Base-by-base conservation (phyloP, 305 asterid genomes). In the Petunia hybrid region DNA sequence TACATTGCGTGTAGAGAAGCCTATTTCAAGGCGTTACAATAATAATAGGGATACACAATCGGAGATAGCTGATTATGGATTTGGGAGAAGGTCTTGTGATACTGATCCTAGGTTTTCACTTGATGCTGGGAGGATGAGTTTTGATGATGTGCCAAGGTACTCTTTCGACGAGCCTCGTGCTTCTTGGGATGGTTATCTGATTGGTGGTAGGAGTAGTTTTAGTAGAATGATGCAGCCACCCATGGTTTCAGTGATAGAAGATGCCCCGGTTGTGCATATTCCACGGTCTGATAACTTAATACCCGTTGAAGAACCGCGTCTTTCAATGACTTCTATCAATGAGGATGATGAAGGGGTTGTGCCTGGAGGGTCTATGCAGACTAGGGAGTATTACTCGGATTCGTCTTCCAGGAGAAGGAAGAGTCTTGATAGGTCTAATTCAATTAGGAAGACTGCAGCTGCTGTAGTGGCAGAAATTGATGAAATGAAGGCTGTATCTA, bases 101-200 rank as follows among this genome's bases (percentile, higher is more conserved):
- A 90, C 86, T 3, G 99, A 96, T 85, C 98, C 99, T 0, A 83
- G 98, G 77, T 93, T 94, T 60, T 96, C 99, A 1, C 97, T 96
- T 9, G 99, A 96, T 81, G 97, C 94, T 6, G 94, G 89, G 1
- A 84, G 99, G 80, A 92, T 96, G 76, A 91, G 98, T 86, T 91
- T 92, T 31, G 98, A 96, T 69, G 98, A 90, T 89, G 31, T 22
- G 31, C 90, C 97, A 1, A 81, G 99, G 76, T 94, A 93, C 56
- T 96, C 99, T 7, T 89, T 94, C 8, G 99, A 96, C 3, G 98
- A 96, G 89, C 98, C 98, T 64, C 89, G 97, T n/a, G 99, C 99
- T 68, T 94, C 98, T 3, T 96, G 98, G 97, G 98, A 96, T 68
- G 99, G 99, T 16, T 67, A 92, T 84, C 78, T 96, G 86, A 87